phyloP scores from a whole-genome alignment of 345 rosid genomes.

The Ceriops tagal region DNA sequence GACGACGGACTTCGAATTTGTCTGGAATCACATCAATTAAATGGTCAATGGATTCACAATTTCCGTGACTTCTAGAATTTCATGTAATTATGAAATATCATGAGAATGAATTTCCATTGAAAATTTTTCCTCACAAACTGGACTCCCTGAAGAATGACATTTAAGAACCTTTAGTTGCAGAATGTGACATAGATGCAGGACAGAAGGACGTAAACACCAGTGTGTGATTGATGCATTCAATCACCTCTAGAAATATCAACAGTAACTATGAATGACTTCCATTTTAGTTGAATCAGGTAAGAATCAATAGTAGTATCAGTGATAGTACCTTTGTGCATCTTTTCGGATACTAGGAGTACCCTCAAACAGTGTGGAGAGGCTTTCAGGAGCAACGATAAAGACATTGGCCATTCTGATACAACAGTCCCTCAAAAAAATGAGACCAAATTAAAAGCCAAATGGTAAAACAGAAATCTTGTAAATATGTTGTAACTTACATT shows the following conservation, averaged over 20 bases:
- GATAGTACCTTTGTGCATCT: constrained; percentile 77
- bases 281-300: too few relatives aligned
- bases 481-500: constrained; percentile 54
- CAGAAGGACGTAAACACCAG: too few relatives aligned
- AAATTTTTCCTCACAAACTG: too few relatives aligned
- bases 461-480: neutral
- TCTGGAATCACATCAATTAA: neutral
- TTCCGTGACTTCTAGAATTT: neutral
- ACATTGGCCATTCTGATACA: constrained; percentile 82
- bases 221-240: too few relatives aligned
- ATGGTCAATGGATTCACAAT: neutral
- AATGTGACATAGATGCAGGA: too few relatives aligned
- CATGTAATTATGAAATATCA: too few relatives aligned
- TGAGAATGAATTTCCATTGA: too few relatives aligned
- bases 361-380: constrained; percentile 85
- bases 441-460: neutral
- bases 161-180: too few relatives aligned
- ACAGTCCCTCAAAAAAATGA: constrained; percentile 6
- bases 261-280: too few relatives aligned
- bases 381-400: constrained; percentile 95
- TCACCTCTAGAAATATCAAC: too few relatives aligned
- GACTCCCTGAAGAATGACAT: too few relatives aligned
- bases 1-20: neutral
- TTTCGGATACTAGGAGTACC: constrained; percentile 90
- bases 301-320: too few relatives aligned